Percentiles rank a stretch among this genome's conserved stretches.
Evolutionary conservation across 441 rosid species (phyloP).

Genomic region (Erodium texanum): DNA sequence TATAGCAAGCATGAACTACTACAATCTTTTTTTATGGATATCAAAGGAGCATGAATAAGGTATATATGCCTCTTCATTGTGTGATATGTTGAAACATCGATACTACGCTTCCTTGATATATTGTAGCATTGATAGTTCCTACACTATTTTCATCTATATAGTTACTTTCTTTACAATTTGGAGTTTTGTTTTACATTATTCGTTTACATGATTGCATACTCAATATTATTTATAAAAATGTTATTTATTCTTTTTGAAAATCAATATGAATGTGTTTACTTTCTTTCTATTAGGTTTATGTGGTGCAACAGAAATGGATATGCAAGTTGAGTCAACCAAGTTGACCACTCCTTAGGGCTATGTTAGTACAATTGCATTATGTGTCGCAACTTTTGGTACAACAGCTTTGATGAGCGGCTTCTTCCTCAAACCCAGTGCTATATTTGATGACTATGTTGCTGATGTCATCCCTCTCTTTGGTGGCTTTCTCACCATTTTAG

Average conservation of each 20-base stretch:
- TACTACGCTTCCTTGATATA: not conserved
- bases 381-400: constrained; percentile 79
- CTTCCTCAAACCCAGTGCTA: constrained; percentile 80
- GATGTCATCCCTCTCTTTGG: constrained; percentile 71
- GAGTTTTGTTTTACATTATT: too few species aligned
- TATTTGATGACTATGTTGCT: constrained; percentile 64
- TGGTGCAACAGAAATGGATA: constrained; percentile 83
- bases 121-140: too few species aligned
- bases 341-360: constrained; percentile 89
- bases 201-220: too few species aligned
- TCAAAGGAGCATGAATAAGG: too few species aligned
- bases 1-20: too few species aligned
- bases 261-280: not conserved
- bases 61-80: not conserved
- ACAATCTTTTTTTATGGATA: too few species aligned
- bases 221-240: too few species aligned
- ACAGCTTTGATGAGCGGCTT: constrained; percentile 84
- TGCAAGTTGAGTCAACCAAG: constrained; percentile 60
- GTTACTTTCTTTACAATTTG: too few species aligned
- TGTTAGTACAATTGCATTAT: constrained; percentile 40
- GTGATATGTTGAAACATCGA: not conserved
- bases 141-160: too few species aligned
- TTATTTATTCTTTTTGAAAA: not conserved
- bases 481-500: constrained; percentile 73
- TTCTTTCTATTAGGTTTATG: constrained; percentile 54